phyloP scores from a whole-genome alignment of 2,329 filamentous ascomycete genomes.

The Exophiala phaeomuriformis region DNA sequence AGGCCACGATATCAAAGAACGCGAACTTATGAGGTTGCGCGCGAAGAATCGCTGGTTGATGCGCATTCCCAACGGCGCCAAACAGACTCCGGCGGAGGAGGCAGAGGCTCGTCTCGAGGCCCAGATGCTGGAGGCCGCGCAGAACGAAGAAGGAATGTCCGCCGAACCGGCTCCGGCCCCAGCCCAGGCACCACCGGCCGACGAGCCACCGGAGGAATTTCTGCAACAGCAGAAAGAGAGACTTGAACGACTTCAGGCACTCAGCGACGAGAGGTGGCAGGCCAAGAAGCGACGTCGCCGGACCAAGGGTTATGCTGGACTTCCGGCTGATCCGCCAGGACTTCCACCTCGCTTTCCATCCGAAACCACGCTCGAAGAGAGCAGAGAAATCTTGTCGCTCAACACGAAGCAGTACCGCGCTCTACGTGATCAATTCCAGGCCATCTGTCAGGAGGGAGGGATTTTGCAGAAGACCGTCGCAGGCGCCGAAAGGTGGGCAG shows the following conservation, averaged over 20 bases:
- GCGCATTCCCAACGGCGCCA: slow-evolving; percentile 54
- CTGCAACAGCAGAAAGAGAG: slow-evolving; percentile 49
- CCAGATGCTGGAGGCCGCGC: slow-evolving; percentile 28
- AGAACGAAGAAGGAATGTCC: slow-evolving; percentile 6
- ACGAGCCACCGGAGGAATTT: slow-evolving; percentile 39
- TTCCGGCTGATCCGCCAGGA: slow-evolving; percentile 60
- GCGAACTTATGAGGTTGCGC: slow-evolving; percentile 63
- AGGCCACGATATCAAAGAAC: slow-evolving; percentile 64
- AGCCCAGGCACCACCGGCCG: slow-evolving; percentile 1
- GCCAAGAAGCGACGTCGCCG: slow-evolving; percentile 60
- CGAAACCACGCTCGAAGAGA: slow-evolving; percentile 73
- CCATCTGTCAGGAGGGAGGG: slow-evolving; percentile 59
- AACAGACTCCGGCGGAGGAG: slow-evolving; percentile 27
- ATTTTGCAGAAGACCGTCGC: slow-evolving; percentile 71
- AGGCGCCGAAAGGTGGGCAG: slow-evolving; percentile 66
- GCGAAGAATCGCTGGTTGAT: slow-evolving; percentile 62
- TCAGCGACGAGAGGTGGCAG: slow-evolving; percentile 56
- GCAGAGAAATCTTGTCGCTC: slow-evolving; percentile 61
- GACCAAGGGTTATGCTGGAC: slow-evolving; percentile 59
- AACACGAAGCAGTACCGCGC: slow-evolving; percentile 57
- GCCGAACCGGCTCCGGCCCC: slow-evolving; percentile 1
- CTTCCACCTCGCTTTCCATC: slow-evolving; percentile 65
- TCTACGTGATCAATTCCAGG: slow-evolving; percentile 59
- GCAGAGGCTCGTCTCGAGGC: slow-evolving; percentile 28
- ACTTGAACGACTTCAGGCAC: slow-evolving; percentile 48